Percentiles rank a stretch among this genome's conserved stretches.
These are phyloP conservation scores for Adansonia gregorii DNA, from an alignment of 441 rosid genomes.

Conservation along the genomic window DNA sequence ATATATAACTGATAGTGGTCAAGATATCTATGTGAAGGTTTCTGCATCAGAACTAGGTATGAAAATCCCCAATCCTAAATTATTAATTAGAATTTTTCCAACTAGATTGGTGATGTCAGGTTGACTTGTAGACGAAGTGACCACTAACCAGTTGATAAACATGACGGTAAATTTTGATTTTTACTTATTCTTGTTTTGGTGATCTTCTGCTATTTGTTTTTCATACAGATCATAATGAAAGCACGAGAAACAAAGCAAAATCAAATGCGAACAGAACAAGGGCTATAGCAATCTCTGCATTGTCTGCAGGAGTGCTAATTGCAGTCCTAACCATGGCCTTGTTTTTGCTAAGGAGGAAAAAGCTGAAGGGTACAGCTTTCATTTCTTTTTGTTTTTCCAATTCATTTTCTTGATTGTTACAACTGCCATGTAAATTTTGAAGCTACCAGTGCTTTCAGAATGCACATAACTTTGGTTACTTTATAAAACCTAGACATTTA, in stretches of 20 bases:
- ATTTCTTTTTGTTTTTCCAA: neutral
- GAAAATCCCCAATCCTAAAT: neutral
- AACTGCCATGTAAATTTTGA: neutral
- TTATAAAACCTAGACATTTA: neutral
- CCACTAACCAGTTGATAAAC: neutral
- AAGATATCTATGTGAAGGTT: slow-evolving; percentile 25
- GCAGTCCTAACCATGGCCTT: neutral
- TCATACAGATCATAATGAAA: neutral
- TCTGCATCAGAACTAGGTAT: slow-evolving; percentile 30
- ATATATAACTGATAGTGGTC: neutral
- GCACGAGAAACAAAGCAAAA: neutral
- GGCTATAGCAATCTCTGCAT: neutral
- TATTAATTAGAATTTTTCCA: no score
- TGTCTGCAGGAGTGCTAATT: neutral
- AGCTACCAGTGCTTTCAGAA: neutral
- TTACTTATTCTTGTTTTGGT: neutral
- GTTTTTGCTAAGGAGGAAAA: neutral
- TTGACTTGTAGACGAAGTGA: neutral
- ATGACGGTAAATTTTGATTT: neutral
- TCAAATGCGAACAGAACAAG: neutral
- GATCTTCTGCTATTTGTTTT: neutral
- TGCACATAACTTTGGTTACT: neutral
- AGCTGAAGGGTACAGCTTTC: neutral
- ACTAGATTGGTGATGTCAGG: no score
- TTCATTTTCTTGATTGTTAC: neutral